A percentile compares a stretch with the other conserved stretches of the same genome.
Conservation (phyloP, 805 yeast species). For the Candida schatavii region DNA sequence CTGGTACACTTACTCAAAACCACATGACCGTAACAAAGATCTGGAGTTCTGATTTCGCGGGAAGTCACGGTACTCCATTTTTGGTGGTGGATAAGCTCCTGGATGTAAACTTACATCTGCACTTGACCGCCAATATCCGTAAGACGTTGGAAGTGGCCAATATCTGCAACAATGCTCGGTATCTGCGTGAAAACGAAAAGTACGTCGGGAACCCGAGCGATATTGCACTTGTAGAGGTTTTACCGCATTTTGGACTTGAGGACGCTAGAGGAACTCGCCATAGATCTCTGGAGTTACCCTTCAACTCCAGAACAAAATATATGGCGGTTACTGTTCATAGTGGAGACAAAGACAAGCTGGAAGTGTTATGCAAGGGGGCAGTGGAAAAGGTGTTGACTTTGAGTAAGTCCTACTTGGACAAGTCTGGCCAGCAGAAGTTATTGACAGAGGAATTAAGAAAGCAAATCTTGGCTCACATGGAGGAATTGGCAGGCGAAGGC, state of each 20-base stretch:
- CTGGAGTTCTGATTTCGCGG: constrained; percentile 68
- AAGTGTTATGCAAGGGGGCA: constrained; percentile 86
- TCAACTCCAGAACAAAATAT: constrained; percentile 78
- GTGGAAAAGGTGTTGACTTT: constrained; percentile 65
- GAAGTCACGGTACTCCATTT: constrained; percentile 36
- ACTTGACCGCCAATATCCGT: constrained; percentile 53
- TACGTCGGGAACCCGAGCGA: constrained; percentile 93
- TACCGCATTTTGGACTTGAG: constrained; percentile 65
- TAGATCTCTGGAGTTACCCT: constrained; percentile 75
- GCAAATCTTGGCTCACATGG: constrained; percentile 56
- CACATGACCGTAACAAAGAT: constrained; percentile 85
- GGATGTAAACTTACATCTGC: constrained; percentile 38
- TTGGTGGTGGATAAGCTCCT: constrained; percentile 47
- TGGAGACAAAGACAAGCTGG: constrained; percentile 56
- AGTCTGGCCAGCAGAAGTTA: constrained; percentile 57
- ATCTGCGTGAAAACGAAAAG: constrained; percentile 63
- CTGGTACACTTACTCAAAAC: constrained; percentile 82
- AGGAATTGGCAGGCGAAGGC: constrained; percentile 73
- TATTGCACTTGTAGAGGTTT: constrained; percentile 78
- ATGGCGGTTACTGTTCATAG: constrained; percentile 77
- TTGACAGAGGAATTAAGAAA: constrained; percentile 50
- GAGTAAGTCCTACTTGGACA: constrained; percentile 58
- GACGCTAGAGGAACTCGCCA: constrained; percentile 63
- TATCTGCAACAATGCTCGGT: constrained; percentile 72
- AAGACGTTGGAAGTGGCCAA: constrained; percentile 63